Base-by-base conservation (phyloP, 2,329 filamentous ascomycete genomes). In the Pseudogymnoascus destructans region DNA sequence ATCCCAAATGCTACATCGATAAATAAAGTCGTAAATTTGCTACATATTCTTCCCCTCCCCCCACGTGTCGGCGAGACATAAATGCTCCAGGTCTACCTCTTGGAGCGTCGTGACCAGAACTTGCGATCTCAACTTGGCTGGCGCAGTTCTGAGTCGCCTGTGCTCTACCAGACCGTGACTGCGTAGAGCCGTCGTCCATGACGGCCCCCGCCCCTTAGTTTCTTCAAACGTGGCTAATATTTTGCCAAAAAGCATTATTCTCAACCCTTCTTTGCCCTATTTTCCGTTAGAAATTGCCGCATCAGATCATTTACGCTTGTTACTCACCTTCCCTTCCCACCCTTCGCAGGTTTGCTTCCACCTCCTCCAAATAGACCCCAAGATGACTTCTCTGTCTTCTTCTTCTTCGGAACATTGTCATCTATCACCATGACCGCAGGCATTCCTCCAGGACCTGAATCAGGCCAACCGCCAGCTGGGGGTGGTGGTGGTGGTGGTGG, bases 181-280 rank as follows among this genome's bases (percentile, higher is more conserved):
- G 40, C 19, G 21, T 49, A 5, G 9, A 15, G 42, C 23, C 40
- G 40, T 46, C 40, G 11, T 23, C 40, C 11, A 23, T n/a, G 21
- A 46, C 40, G 23, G 21, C 25, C n/a, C 27, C 15, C 19, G 38
- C 7, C 42, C 13, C 7, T 52, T 5, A 15, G n/a, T 10, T 49
- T 52, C 38, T 52, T 52, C 23, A 52, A 52, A 52, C 46, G 25
- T 52, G 46, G 46, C 46, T 52, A 1, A 52, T 52, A 52, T 30
- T 23, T 23, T 52, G 46, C 46, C 46, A 52, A 52, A 40, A 52
- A 27, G 25, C n/a, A 17, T 30, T 2, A 27, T 30, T 4, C 5
- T 52, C 46, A 52, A 11, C 46, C 25, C 25, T 52, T 52, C 13
- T 52, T 52, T 5, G 46, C 25, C n/a, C 46, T 52, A 1, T 30